Conservation (phyloP, 257 asterid species). For the Penstemon davidsonii region DNA sequence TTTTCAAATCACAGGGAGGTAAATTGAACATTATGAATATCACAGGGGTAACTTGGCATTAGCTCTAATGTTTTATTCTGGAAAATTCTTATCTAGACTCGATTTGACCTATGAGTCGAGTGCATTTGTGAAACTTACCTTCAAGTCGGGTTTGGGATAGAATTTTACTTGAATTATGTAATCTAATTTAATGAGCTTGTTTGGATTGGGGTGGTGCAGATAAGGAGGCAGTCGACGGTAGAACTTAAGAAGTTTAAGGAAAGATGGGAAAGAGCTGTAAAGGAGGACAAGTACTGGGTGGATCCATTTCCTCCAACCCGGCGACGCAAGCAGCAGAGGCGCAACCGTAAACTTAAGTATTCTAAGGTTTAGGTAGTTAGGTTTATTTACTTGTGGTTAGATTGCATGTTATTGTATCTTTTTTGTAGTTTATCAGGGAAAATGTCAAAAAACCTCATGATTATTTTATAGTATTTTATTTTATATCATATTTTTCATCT, state of each 20-base stretch:
- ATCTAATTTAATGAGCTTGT: not conserved
- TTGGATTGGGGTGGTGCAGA: slow-evolving; percentile 38
- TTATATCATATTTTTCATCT: not conserved
- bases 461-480: not conserved
- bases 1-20: too few relatives aligned
- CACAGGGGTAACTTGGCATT: not conserved
- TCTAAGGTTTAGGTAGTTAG: slow-evolving; percentile 29
- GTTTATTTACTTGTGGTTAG: not conserved
- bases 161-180: too few relatives aligned
- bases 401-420: slow-evolving; percentile 26
- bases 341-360: slow-evolving; percentile 2
- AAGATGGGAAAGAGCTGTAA: slow-evolving; percentile 76
- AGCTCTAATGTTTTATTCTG: not conserved
- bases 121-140: too few relatives aligned
- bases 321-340: slow-evolving; percentile 24
- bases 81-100: too few relatives aligned
- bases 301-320: slow-evolving; percentile 58
- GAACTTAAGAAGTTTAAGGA: slow-evolving; percentile 72
- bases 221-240: slow-evolving; percentile 65
- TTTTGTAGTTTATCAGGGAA: slow-evolving; percentile 16
- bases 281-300: slow-evolving; percentile 65
- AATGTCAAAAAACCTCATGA: not conserved
- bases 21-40: too few relatives aligned
- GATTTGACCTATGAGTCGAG: too few relatives aligned
- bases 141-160: too few relatives aligned